phyloP scores from a whole-genome alignment of 148 eudicot genomes.

The Camellia sinensis region DNA sequence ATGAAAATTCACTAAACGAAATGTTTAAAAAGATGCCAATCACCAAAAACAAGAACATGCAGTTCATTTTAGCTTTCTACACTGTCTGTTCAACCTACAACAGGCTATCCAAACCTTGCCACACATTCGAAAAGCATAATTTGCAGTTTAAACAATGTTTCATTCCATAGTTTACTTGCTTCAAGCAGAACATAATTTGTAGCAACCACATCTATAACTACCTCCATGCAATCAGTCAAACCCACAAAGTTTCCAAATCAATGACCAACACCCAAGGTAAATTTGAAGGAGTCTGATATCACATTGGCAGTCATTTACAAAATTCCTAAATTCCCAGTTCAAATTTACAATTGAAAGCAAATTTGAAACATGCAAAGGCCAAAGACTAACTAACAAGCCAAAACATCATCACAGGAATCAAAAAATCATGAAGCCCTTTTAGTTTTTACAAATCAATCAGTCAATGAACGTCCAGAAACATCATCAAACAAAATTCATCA shows the following conservation, averaged over 20 bases:
- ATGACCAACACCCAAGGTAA: neutral
- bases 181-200: neutral
- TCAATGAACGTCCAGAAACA: neutral
- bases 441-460: neutral
- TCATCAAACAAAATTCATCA: constrained; percentile 4
- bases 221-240: neutral
- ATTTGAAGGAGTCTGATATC: neutral
- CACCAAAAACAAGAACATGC: neutral
- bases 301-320: neutral
- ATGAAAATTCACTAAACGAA: neutral
- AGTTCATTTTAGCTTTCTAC: neutral
- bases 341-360: constrained; percentile 8
- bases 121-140: neutral
- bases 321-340: neutral
- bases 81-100: neutral
- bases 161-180: neutral
- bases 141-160: neutral
- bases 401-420: constrained; percentile 1
- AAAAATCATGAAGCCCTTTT: constrained; percentile 6
- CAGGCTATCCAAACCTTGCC: neutral
- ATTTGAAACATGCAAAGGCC: constrained; percentile 2
- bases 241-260: neutral
- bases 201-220: neutral
- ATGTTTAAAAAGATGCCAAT: neutral
- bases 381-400: neutral